Evolutionary conservation across 495 filamentous ascomycete genomes (phyloP).

Genomic region (Penicillium salamii): DNA sequence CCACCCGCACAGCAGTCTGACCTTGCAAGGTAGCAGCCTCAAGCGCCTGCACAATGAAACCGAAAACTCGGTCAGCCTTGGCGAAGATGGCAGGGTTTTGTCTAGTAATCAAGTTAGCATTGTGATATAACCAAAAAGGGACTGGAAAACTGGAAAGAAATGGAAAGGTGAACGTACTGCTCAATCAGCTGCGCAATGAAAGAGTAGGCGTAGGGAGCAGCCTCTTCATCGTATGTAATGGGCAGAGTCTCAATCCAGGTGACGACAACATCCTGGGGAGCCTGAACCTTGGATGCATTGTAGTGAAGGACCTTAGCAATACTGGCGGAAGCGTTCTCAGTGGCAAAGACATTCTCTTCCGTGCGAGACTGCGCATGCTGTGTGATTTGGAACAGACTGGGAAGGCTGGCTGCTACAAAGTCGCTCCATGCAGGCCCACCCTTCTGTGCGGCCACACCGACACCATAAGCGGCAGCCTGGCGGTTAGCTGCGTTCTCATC

Average conservation of each 20-base stretch:
- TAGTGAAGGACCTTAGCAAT: conserved; percentile 95
- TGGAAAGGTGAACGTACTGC: conserved; percentile 63
- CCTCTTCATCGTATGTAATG: conserved; percentile 93
- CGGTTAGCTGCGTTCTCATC: conserved; percentile 88
- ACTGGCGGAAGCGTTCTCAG: conserved; percentile 94
- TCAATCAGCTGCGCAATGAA: conserved; percentile 91
- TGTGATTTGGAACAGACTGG: conserved; percentile 78
- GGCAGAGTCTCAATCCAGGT: conserved; percentile 90
- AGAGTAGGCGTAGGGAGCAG: conserved; percentile 91
- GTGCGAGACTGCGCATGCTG: conserved; percentile 74
- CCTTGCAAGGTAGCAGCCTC: conserved; percentile 89
- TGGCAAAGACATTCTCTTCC: conserved; percentile 95
- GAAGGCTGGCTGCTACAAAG: conserved; percentile 76
- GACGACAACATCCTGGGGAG: conserved; percentile 66
- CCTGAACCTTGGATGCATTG: conserved; percentile 70
- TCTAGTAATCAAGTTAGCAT: conserved; percentile 45
- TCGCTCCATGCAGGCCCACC: conserved; percentile 80
- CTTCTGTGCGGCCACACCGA: conserved; percentile 92
- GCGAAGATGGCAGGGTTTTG: conserved; percentile 79
- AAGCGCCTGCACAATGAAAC: conserved; percentile 78
- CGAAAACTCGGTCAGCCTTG: conserved; percentile 75
- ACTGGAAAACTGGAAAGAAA: background rate
- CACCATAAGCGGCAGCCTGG: conserved; percentile 94
- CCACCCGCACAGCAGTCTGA: conserved; percentile 68
- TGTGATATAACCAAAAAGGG: background rate